Base-by-base conservation (phyloP, 176 grass and related monocot genomes). In the Miscanthus lutarioriparius region DNA sequence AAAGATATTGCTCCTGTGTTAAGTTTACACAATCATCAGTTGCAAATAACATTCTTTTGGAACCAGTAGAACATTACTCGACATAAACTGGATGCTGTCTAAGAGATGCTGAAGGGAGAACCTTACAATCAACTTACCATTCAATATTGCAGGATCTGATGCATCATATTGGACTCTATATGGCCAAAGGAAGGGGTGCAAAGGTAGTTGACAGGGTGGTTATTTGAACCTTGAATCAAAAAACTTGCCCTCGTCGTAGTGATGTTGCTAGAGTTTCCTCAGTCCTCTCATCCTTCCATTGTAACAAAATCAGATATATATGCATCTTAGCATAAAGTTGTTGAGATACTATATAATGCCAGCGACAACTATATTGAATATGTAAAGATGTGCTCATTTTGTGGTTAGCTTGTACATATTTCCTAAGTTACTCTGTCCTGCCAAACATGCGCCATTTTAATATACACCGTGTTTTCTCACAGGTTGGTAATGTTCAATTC, bases 101-200 rank as follows among this genome's bases (percentile, higher is more conserved):
- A 43, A 59, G 53, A 59, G 9, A 82, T 72, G 67, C 32, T 56
- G 36, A 72, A 58, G n/a, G 20, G 13, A 58, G 23, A 72, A 72
- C 19, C 10, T 83, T 20, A n/a, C 27, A 78, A 7, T 44, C 20
- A 17, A 56, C 64, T n/a, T 59, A 66, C 16, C 15, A 40, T 75
- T 30, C 39, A 64, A 70, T 85, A 15, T 53, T 86, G 56, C 86
- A 97, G 92, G 96, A 92, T 28, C 58, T 94, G 23, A 88, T 97
- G 80, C 95, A 97, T 86, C 86, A 97, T 85, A 89, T 97, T 40
- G 95, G 95, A 80, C 91, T 98, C 72, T 91, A 95, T 83, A 93
- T 98, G 15, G 91, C 87, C 11, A 95, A 93, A 84, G 86, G 89
- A 79, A 92, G 93, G 62, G 96, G 91, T 32, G 93, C 96, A 1